Evolutionary conservation across 495 filamentous ascomycete species (phyloP), one percentile per base, ranked within the genome.

Genomic region (Barbatosphaeria neglecta): DNA sequence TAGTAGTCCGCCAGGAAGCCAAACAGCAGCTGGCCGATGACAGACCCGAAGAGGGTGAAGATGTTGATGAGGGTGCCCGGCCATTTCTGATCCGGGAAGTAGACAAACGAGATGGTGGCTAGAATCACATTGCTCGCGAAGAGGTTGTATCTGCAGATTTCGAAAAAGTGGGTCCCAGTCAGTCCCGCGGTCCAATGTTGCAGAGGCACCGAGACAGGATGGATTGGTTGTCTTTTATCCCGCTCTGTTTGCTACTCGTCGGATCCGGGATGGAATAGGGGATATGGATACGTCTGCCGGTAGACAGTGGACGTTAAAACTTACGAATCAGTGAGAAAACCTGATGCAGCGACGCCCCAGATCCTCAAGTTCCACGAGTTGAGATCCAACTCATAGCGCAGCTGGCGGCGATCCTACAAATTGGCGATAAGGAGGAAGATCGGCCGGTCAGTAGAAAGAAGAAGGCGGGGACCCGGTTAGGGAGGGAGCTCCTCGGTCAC

Each of bases 1-100:
- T 86, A 72, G n/a, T 72, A 62, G 64, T 89, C 86, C 25, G 83
- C 85, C 6, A 88, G 61, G 61, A 74, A 82, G 35, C 86, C 86
- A 50, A 90, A 89, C 24, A 74, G 65, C 10, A 88, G 55, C 57
- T 90, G 86, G 25, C 86, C 86, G 41, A 87, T 37, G 9, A 81
- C 55, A 10, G 76, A 77, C 27, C 82, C 82, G 0, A 68, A 51
- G 0, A 84, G 58, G 0, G 80, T 84, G 19, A 77, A 69, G 41
- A 75, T 64, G 49, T 83, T 84, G 62, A 85, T 76, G 44, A 67
- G 49, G 13, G 60, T 45, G 40, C 60, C 54, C 2, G 52, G 50
- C 50, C 58, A 58, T 16, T 50, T 39, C n/a, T 55, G 50, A 41
- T 64, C 47, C 28, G 65, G 61, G 68, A 77, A 83, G 59, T 84